Evolutionary conservation across 257 asterid genomes (phyloP).

Genomic region (Nicotiana tabacum): DNA sequence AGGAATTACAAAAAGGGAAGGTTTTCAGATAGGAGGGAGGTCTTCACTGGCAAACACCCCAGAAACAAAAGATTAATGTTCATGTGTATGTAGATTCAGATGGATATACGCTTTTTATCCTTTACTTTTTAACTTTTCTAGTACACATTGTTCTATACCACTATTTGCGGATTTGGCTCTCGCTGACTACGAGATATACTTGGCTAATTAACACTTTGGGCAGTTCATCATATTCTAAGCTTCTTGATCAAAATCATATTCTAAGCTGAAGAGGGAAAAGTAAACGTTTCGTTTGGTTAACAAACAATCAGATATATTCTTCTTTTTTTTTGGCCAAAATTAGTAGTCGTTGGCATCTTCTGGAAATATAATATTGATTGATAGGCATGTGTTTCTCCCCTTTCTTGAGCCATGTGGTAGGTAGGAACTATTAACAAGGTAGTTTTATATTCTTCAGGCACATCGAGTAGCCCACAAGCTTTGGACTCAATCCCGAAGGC

Average conservation of each 20-base stretch:
- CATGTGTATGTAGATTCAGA: too few relatives aligned
- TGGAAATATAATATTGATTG: neutral
- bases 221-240: neutral
- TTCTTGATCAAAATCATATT: too few relatives aligned
- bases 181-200: neutral
- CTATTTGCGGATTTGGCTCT: neutral
- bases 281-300: neutral
- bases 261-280: neutral
- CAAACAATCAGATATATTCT: neutral
- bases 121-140: too few relatives aligned
- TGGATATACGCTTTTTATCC: too few relatives aligned
- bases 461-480: constrained; percentile 42
- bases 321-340: neutral
- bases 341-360: neutral
- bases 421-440: neutral
- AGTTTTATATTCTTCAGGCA: constrained; percentile 12
- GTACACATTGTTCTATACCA: too few relatives aligned
- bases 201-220: neutral
- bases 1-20: too few relatives aligned
- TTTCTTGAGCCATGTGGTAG: neutral
- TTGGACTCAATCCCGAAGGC: constrained; percentile 33
- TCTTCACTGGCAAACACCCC: too few relatives aligned
- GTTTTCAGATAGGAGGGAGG: too few relatives aligned
- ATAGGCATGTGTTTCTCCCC: neutral
- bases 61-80: too few relatives aligned